phyloP scores from a whole-genome alignment of 495 filamentous ascomycete species.

The Aspergillus bertholletiae region DNA sequence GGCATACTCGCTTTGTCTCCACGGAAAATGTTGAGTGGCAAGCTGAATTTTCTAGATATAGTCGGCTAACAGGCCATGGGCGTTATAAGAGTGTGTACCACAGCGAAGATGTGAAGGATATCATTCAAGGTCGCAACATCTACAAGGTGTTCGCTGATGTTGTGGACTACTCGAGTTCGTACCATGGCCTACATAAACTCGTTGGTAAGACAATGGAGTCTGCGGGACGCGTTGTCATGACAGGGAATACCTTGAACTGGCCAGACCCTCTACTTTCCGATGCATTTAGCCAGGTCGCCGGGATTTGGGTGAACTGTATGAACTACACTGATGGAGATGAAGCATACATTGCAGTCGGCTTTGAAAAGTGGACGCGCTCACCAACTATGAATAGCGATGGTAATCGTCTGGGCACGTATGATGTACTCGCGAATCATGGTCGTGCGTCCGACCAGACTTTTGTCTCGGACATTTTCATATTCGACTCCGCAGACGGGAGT shows the following conservation, averaged over 20 bases:
- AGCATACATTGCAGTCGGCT: conserved; percentile 47
- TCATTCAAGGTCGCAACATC: conserved; percentile 46
- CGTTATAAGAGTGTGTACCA: conserved; percentile 39
- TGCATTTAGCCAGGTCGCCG: conserved; percentile 48
- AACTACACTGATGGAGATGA: conserved; percentile 33
- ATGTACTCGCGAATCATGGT: conserved; percentile 43
- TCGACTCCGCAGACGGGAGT: conserved; percentile 35
- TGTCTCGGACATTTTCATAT: conserved; percentile 51
- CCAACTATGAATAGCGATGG: conserved; percentile 29
- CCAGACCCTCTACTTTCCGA: conserved; percentile 36
- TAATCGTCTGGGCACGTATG: conserved; percentile 31
- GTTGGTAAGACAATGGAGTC: conserved; percentile 40
- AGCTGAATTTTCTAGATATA: conserved; percentile 39
- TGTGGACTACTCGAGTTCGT: conserved; percentile 45
- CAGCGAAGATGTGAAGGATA: conserved; percentile 37
- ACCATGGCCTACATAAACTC: conserved; percentile 43
- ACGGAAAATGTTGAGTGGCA: not conserved
- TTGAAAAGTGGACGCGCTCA: conserved; percentile 46
- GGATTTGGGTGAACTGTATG: conserved; percentile 53
- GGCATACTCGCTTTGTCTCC: conserved; percentile 3
- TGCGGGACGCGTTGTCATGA: conserved; percentile 41
- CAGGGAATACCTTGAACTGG: conserved; percentile 34
- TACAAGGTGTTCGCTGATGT: conserved; percentile 45
- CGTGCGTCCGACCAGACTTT: conserved; percentile 31
- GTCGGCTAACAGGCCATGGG: conserved; percentile 35